Conservation (phyloP, 2,329 filamentous ascomycete species). For the Arthrobotrys sinensis region DNA sequence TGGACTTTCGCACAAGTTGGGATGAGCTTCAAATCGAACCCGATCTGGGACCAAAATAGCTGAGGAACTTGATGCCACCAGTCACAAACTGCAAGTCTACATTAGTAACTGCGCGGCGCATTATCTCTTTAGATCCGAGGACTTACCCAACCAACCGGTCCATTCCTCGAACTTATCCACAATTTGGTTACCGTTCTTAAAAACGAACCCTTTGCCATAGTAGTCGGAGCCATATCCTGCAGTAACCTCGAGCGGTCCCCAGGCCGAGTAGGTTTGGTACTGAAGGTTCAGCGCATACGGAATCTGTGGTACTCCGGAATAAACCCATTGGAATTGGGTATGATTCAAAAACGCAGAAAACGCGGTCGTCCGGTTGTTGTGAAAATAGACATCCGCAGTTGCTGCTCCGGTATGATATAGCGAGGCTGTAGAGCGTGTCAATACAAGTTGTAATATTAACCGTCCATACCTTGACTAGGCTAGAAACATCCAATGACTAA, state of each 20-base stretch:
- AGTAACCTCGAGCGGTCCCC: constrained; percentile 44
- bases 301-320: constrained; percentile 38
- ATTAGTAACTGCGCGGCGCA: not conserved
- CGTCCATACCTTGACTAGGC: not conserved
- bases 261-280: constrained; percentile 45
- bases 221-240: constrained; percentile 44
- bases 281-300: constrained; percentile 40
- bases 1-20: constrained; percentile 46
- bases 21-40: constrained; percentile 26
- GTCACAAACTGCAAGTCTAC: constrained; percentile 47
- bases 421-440: too few species aligned
- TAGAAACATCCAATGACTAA: not conserved
- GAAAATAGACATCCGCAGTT: constrained; percentile 46
- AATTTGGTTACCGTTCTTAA: constrained; percentile 36
- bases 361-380: constrained; percentile 35
- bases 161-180: constrained; percentile 48
- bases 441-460: constrained; percentile 15
- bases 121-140: not conserved
- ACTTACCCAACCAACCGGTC: constrained; percentile 56
- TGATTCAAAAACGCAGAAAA: constrained; percentile 47
- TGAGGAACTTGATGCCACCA: constrained; percentile 58
- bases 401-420: constrained; percentile 51
- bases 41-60: constrained; percentile 49
- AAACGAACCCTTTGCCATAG: constrained; percentile 45
- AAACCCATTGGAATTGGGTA: constrained; percentile 55